These are phyloP conservation scores for Aspergillus panamensis DNA, from an alignment of 495 filamentous ascomycete genomes.

Conservation along the genomic window DNA sequence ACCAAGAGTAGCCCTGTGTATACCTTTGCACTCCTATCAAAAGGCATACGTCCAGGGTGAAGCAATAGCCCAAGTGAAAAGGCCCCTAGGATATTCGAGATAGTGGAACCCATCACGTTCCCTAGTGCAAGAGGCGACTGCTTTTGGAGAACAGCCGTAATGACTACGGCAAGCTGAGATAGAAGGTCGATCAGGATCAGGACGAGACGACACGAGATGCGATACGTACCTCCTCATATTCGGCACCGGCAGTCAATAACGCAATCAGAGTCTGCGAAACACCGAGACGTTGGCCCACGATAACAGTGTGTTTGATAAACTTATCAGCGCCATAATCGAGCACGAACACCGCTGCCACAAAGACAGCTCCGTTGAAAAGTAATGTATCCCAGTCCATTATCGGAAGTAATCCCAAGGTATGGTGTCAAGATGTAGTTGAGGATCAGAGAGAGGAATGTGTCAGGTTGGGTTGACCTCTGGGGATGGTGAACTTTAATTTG, in stretches of 20 bases:
- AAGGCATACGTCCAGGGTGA: slow-evolving; percentile 20
- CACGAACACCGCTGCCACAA: not conserved
- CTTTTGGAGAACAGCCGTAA: slow-evolving; percentile 43
- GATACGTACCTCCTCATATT: slow-evolving; percentile 49
- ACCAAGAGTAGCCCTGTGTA: not conserved
- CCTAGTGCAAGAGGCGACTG: slow-evolving; percentile 51
- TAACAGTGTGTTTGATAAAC: slow-evolving; percentile 36
- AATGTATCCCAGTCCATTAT: not conserved
- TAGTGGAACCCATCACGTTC: slow-evolving; percentile 53
- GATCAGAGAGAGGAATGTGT: too few relatives aligned
- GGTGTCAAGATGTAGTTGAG: too few relatives aligned
- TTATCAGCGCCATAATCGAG: not conserved
- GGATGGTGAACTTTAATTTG: too few relatives aligned
- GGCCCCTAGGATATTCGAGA: slow-evolving; percentile 55
- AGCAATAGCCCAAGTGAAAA: slow-evolving; percentile 53
- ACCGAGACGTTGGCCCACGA: slow-evolving; percentile 38
- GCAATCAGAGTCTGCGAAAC: slow-evolving; percentile 43
- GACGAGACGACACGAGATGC: not conserved
- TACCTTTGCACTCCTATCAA: not conserved
- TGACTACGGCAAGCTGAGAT: slow-evolving; percentile 51
- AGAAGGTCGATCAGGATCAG: not conserved
- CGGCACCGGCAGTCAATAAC: slow-evolving; percentile 48
- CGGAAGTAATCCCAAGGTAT: not conserved
- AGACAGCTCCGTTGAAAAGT: not conserved
- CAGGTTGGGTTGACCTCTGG: too few relatives aligned